A percentile compares a stretch with the other conserved stretches of the same genome.
Evolutionary conservation across 768 basidiomycete genomes (phyloP).

Genomic region (Amanita muscaria): DNA sequence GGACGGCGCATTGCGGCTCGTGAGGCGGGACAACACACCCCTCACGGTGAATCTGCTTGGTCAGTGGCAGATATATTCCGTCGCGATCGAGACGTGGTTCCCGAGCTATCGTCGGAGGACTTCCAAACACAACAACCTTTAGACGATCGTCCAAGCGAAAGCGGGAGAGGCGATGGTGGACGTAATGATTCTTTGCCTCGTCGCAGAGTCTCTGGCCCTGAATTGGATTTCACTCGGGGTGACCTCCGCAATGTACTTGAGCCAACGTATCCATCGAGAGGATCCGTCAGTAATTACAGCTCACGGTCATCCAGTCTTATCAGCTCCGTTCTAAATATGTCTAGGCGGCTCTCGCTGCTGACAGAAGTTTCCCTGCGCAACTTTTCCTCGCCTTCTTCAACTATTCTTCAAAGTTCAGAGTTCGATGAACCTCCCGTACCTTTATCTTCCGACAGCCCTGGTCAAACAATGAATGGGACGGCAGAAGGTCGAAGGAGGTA

Average conservation of each 20-base stretch:
- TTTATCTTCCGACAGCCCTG: conserved; percentile 11
- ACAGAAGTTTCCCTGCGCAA: conserved; percentile 35
- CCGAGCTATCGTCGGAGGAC: too few relatives aligned
- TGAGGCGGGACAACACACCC: conserved; percentile 22
- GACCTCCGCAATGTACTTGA: background rate
- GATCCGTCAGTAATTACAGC: background rate
- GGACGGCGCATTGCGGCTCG: conserved; percentile 34
- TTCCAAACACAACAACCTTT: too few relatives aligned
- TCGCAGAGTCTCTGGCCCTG: too few relatives aligned
- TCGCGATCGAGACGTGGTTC: too few relatives aligned
- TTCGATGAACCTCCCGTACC: conserved; percentile 35
- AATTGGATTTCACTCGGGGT: background rate
- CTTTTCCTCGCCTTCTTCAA: conserved; percentile 26
- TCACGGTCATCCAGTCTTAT: conserved; percentile 7
- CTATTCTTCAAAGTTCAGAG: conserved; percentile 25
- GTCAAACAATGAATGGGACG: background rate
- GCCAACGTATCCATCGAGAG: background rate
- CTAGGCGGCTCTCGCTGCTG: conserved; percentile 29
- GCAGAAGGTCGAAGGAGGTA: conserved; percentile 23
- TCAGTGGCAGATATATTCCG: background rate
- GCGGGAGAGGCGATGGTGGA: too few relatives aligned
- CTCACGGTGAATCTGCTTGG: conserved; percentile 4
- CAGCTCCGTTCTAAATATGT: background rate
- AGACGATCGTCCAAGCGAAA: too few relatives aligned
- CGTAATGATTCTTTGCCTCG: too few relatives aligned